Evolutionary conservation across 1,284 basidiomycete genomes (phyloP).

Genomic region (Ceratobasidium sp.): DNA sequence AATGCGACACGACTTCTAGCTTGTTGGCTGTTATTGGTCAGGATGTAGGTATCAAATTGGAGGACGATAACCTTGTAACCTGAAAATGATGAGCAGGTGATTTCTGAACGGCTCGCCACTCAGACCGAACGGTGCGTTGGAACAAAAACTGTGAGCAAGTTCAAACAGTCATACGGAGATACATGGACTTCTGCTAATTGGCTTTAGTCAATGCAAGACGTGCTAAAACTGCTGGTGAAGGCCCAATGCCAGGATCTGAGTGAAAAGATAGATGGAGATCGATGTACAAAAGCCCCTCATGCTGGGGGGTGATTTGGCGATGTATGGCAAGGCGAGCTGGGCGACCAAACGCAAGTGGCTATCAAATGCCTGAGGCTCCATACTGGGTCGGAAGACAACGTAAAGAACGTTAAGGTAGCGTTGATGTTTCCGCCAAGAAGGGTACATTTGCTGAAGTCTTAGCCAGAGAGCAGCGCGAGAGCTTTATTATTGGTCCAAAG

Average conservation of each 20-base stretch:
- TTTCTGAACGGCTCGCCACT: neutral
- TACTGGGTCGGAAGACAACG: neutral
- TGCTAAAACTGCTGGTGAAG: neutral
- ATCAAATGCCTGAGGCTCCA: conserved; percentile 20
- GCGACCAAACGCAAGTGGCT: neutral
- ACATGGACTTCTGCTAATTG: too few relatives aligned
- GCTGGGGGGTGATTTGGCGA: conserved; percentile 10
- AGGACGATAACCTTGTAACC: too few relatives aligned
- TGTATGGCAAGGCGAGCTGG: neutral
- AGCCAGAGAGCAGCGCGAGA: conserved; percentile 21
- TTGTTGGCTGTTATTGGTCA: neutral
- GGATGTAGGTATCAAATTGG: neutral
- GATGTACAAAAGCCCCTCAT: neutral
- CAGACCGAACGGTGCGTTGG: neutral
- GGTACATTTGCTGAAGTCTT: neutral
- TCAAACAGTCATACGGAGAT: too few relatives aligned
- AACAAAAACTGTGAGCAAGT: neutral
- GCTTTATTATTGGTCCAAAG: conserved; percentile 32
- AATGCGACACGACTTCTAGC: neutral
- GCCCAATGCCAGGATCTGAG: neutral
- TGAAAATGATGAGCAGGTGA: neutral
- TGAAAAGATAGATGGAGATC: neutral
- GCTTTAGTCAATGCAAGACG: neutral
- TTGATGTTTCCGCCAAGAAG: too few relatives aligned
- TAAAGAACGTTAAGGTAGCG: neutral